Evolutionary conservation across 768 basidiomycete genomes (phyloP), one percentile per base, ranked within the genome.

Genomic region (Coprinopsis cinerea): DNA sequence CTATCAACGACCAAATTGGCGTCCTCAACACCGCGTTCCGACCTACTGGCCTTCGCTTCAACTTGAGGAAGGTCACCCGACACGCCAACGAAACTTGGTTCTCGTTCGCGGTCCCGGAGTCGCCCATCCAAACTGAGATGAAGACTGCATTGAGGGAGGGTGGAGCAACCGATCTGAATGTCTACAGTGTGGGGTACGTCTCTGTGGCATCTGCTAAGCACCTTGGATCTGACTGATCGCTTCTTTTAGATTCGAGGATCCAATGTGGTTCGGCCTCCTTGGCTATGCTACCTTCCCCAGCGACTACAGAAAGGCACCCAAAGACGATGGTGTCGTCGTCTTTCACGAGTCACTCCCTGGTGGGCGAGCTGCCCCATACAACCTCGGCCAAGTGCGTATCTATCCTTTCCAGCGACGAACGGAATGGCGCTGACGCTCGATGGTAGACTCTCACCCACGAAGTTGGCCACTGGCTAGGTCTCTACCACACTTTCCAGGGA

Each of bases 401-500:
- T 13, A 20, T 44, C 14, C 42, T 4, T 25, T 13, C 9, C n/a
- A 13, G 13, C 25, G 17, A 17, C 9, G 18, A 24, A 20, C 23
- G 14, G 24, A 20, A 25, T 44, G n/a, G 7, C 18, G 9, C 18
- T 18, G 15, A 30, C 11, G 20, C 18, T 11, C 24, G 17, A 14
- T 23, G 62, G 18, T 40, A 59, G 42, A 69, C 68, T 2, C 39
- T 69, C 26, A 68, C 67, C 5, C 70, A 71, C 51, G 70, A 72
- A 54, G 57, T 57, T 17, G 70, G 70, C 3, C 68, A 70, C 49
- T 70, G 67, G 70, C 54, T 66, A 26, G 70, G 70, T 7, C 57
- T 71, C 14, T 68, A 66, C 53, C 70, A 73, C 56, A 70, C 69
- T 2, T 74, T 47, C 34, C 17, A 70, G 59, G 70, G 63, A 15